Conservation (phyloP, 805 yeast species). For the Saturnispora bothae region DNA sequence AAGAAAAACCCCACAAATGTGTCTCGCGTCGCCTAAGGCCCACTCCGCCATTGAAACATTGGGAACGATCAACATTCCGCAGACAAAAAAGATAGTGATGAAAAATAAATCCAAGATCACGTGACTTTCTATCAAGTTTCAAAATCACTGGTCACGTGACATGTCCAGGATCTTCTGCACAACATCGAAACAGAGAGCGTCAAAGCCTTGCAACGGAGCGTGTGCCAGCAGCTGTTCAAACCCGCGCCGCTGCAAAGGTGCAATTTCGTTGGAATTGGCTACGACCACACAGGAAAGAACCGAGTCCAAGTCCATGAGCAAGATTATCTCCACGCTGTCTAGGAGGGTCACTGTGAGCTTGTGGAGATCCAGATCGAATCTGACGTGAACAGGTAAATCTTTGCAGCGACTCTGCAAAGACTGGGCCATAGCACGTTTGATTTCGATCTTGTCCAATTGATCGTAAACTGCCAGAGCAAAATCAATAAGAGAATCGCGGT, state of each 20-base stretch:
- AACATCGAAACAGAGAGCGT: not conserved
- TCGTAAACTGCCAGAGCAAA: conserved; percentile 16
- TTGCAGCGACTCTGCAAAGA: conserved; percentile 11
- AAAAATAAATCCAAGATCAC: no score
- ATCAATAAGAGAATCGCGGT: not conserved
- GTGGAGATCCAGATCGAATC: conserved; percentile 21
- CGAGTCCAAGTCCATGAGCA: conserved; percentile 17
- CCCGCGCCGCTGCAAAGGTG: not conserved
- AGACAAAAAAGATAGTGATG: no score
- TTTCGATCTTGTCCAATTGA: conserved; percentile 19
- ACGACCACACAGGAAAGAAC: conserved; percentile 5
- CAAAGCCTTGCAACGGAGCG: no score
- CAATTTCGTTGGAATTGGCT: conserved; percentile 1
- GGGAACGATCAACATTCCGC: conserved; percentile 5
- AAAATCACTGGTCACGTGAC: not conserved
- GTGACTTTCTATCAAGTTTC: no score
- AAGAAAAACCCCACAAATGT: conserved; percentile 2
- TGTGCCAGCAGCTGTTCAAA: conserved; percentile 5
- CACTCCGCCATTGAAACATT: conserved; percentile 1
- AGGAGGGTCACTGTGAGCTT: conserved; percentile 18
- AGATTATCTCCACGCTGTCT: conserved; percentile 14
- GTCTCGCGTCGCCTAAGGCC: not conserved
- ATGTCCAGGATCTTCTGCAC: not conserved
- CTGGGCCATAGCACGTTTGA: conserved; percentile 13
- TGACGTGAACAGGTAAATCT: conserved; percentile 10